These are phyloP conservation scores for Phytophthora europaea DNA, from an alignment of 352 stramenopile species.

Conservation along the genomic window DNA sequence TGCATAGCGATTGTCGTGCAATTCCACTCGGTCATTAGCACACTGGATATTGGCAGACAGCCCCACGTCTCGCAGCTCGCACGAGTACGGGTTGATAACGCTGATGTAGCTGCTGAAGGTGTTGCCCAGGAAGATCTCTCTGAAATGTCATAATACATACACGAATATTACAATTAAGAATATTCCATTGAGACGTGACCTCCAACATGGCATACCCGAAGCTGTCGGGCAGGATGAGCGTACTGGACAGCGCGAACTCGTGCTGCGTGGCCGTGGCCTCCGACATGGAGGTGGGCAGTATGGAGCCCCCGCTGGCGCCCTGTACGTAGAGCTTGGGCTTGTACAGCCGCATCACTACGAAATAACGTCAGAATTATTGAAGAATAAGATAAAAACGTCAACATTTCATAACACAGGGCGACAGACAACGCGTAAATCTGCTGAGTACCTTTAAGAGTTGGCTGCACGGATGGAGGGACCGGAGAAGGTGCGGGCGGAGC, in stretches of 20 bases:
- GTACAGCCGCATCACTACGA: constrained; percentile 92
- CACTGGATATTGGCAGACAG: constrained; percentile 91
- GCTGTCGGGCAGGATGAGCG: constrained; percentile 92
- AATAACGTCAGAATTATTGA: not conserved
- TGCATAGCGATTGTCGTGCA: constrained; percentile 82
- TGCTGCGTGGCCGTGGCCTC: constrained; percentile 62
- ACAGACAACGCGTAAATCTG: not conserved
- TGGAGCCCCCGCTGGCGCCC: constrained; percentile 55
- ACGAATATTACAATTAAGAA: constrained; percentile 9
- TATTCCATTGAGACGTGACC: not conserved
- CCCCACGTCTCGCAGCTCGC: constrained; percentile 78
- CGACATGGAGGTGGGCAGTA: constrained; percentile 70
- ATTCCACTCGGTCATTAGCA: constrained; percentile 79
- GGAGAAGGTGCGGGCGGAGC: constrained; percentile 13
- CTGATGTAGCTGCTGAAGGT: constrained; percentile 95
- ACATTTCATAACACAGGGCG: not conserved
- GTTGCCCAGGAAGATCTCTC: constrained; percentile 94
- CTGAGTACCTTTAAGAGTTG: constrained; percentile 78
- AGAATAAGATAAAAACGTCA: not conserved
- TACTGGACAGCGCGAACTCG: constrained; percentile 90
- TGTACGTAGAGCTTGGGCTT: constrained; percentile 88
- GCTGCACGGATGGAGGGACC: constrained; percentile 52
- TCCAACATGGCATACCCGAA: constrained; percentile 68
- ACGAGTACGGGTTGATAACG: constrained; percentile 92
- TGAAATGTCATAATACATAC: constrained; percentile 35